Percentiles rank a stretch among this genome's conserved stretches.
Conservation (phyloP, 306 rosid species). For the Quercus robur region DNA sequence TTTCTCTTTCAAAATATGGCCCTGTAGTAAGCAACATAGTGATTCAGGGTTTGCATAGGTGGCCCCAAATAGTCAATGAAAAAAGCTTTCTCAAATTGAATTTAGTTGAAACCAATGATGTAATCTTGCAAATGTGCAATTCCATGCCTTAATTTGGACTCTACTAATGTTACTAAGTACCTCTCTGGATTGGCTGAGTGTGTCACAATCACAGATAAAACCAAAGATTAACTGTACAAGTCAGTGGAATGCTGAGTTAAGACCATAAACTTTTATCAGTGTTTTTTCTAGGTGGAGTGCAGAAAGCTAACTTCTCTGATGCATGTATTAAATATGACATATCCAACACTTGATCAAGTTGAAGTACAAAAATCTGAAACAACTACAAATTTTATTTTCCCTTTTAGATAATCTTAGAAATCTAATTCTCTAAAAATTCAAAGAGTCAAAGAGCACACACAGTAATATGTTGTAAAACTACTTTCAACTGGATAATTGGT, state of each 20-base stretch:
- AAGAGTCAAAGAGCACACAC: background rate
- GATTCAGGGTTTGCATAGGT: background rate
- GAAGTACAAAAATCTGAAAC: background rate
- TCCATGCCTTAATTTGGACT: background rate
- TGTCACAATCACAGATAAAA: background rate
- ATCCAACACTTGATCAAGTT: background rate
- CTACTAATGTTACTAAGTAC: background rate
- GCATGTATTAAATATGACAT: background rate
- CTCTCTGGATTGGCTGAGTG: background rate
- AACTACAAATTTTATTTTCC: background rate
- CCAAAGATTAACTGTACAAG: background rate
- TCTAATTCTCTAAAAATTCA: background rate
- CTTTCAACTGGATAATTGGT: background rate
- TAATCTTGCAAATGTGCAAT: background rate
- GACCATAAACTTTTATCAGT: background rate
- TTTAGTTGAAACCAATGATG: background rate
- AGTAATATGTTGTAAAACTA: background rate
- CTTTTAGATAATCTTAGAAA: background rate
- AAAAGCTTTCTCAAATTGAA: background rate
- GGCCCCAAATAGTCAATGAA: background rate
- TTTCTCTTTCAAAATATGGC: background rate
- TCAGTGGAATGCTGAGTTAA: background rate
- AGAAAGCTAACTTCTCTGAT: background rate
- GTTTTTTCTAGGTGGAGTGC: background rate
- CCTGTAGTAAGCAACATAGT: background rate